These are phyloP conservation scores for Perkinsela sp. DNA, from an alignment of 208 protist genomes.

Conservation along the genomic window DNA sequence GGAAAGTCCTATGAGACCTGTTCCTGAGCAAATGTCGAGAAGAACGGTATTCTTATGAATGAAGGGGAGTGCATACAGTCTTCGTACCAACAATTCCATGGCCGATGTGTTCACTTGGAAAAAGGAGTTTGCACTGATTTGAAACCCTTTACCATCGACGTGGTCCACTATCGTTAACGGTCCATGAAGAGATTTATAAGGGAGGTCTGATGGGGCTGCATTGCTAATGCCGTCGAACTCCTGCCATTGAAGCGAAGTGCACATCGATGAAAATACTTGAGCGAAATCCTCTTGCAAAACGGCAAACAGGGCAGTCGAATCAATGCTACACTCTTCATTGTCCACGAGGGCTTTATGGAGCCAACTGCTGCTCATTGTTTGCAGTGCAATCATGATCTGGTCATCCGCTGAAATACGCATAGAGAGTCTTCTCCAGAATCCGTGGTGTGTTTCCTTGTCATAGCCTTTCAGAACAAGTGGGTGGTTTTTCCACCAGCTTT, in stretches of 20 bases:
- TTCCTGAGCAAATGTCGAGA: conserved; percentile 81
- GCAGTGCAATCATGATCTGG: not conserved
- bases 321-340: no score
- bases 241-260: not conserved
- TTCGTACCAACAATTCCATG: conserved; percentile 45
- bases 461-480: not conserved
- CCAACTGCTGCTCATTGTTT: not conserved
- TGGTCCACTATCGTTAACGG: conserved; percentile 23
- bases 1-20: conserved; percentile 71
- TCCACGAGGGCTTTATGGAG: no score
- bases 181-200: conserved; percentile 28
- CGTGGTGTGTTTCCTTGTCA: not conserved
- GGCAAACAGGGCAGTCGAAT: no score
- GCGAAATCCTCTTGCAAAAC: conserved; percentile 1
- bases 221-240: conserved; percentile 16
- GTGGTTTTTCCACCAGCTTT: not conserved
- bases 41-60: conserved; percentile 24
- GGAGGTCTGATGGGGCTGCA: conserved; percentile 14
- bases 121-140: conserved; percentile 66
- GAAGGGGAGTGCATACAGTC: conserved; percentile 21
- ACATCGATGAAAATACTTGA: not conserved
- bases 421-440: not conserved
- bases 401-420: not conserved
- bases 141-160: conserved; percentile 32
- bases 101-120: conserved; percentile 80